Evolutionary conservation across 2,329 filamentous ascomycete genomes (phyloP), one percentile per base, ranked within the genome.

Genomic region (Periconia macrospinosa): DNA sequence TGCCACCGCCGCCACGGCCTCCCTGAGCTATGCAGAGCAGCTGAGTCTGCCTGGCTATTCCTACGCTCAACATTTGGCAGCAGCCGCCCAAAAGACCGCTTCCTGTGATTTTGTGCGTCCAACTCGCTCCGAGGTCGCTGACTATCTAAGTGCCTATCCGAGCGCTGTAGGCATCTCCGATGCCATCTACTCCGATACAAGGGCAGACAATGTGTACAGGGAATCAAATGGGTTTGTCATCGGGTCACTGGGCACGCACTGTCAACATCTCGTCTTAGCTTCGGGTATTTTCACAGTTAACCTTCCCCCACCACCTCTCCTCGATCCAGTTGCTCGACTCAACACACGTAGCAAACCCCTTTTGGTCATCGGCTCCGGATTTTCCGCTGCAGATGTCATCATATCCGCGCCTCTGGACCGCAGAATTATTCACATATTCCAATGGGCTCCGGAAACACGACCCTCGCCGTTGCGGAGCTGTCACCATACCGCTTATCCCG

Each of bases 21-120:
- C 83, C 0, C 65, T 86, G 67, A 86, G 83, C 66, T 86, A 86
- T 72, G 82, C 83, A 2, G 82, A 84, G 53, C 83, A 85, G 78
- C 74, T 86, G 7, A 85, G 82, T 14, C 72, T 86, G 23, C 84
- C 84, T 0, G 83, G 81, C 0, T 86, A 85, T 63, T 79, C 79
- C 6, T 84, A 84, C 60, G 75, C 77, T 2, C 78, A 83, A 10
- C 80, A 86, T 62, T 76, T 83, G 56, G 72, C 70, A 27, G 71
- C 64, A 47, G 17, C 27, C 19, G 17, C 27, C 19, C 20, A 18
- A n/a, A 76, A 77, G 23, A 68, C 60, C 17, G 53, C 60, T 30
- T 77, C 81, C 6, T 63, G 63, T 44, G 73, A 82, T 17, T 83
- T 83, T 57, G 78, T 81, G 30, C 75, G 84, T 18, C 84, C 83